These are phyloP conservation scores for Pseudogymnoascus verrucosus DNA, from an alignment of 2,329 filamentous ascomycete species.

Conservation along the genomic window DNA sequence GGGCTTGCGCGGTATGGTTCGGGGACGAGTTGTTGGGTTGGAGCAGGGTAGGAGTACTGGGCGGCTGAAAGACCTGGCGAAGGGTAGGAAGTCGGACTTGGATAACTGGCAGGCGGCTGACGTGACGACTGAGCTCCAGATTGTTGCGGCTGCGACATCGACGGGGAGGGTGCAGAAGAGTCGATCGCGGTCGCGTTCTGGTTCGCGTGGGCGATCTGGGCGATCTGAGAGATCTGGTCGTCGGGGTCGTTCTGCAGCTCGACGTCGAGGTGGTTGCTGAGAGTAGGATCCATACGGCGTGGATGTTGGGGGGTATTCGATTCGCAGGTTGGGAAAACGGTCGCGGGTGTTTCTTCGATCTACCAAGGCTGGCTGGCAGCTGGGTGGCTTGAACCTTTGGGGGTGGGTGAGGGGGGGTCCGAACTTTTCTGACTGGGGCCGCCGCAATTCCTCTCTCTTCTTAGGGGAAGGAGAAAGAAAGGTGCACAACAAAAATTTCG, in stretches of 20 bases:
- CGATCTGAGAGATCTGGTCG: neutral
- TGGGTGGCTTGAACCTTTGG: neutral
- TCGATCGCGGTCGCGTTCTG: constrained; percentile 18
- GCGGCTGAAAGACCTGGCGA: constrained; percentile 38
- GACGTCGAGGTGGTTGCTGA: constrained; percentile 14
- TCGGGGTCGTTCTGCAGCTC: constrained; percentile 17
- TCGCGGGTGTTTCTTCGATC: neutral
- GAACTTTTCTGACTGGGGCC: neutral
- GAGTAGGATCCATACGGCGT: constrained; percentile 10
- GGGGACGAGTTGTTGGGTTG: constrained; percentile 25
- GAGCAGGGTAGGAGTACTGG: constrained; percentile 40
- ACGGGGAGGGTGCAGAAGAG: constrained; percentile 25
- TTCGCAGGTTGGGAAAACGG: neutral
- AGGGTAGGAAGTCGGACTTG: constrained; percentile 40
- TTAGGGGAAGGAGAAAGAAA: neutral
- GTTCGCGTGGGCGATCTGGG: neutral
- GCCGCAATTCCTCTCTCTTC: neutral
- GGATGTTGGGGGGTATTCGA: constrained; percentile 9
- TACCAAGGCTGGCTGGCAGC: neutral
- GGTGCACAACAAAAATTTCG: neutral
- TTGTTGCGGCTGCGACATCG: constrained; percentile 27
- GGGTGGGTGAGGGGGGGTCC: neutral
- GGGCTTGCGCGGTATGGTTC: constrained; percentile 37
- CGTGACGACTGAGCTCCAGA: constrained; percentile 19
- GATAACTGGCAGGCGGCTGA: constrained; percentile 30